Evolutionary conservation across 2,329 filamentous ascomycete species (phyloP).

Genomic region (Xylariaceae sp.): DNA sequence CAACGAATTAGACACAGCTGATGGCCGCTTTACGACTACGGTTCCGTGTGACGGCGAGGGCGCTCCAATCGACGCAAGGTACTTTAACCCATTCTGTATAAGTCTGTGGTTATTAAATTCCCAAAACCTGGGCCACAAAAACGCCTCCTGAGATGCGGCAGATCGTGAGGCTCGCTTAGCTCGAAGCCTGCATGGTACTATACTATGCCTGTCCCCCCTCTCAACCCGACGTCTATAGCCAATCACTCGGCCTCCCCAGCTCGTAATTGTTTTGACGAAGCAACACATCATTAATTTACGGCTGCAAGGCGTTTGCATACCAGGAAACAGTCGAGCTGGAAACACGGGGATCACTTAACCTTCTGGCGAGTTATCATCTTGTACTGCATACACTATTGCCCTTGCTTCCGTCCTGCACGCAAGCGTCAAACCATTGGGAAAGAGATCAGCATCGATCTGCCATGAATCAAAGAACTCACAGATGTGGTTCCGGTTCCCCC

Average conservation of each 20-base stretch:
- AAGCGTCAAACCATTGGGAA: background rate
- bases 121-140: background rate
- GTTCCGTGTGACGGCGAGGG: background rate
- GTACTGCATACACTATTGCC: slow-evolving; percentile 17
- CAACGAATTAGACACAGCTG: background rate
- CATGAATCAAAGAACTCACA: background rate
- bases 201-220: background rate
- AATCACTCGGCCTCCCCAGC: background rate
- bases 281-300: background rate
- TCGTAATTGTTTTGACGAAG: background rate
- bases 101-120: background rate
- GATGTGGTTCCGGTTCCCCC: background rate
- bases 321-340: background rate
- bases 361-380: background rate
- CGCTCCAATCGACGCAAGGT: background rate
- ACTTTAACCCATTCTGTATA: background rate
- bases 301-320: background rate
- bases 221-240: background rate
- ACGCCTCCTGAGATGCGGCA: background rate
- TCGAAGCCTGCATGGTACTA: background rate
- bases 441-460: slow-evolving; percentile 3
- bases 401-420: background rate
- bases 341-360: background rate
- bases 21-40: background rate
- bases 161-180: background rate